These are phyloP conservation scores for Phaeosphaeriaceae sp. DNA, from an alignment of 2,329 filamentous ascomycete genomes.

Conservation along the genomic window DNA sequence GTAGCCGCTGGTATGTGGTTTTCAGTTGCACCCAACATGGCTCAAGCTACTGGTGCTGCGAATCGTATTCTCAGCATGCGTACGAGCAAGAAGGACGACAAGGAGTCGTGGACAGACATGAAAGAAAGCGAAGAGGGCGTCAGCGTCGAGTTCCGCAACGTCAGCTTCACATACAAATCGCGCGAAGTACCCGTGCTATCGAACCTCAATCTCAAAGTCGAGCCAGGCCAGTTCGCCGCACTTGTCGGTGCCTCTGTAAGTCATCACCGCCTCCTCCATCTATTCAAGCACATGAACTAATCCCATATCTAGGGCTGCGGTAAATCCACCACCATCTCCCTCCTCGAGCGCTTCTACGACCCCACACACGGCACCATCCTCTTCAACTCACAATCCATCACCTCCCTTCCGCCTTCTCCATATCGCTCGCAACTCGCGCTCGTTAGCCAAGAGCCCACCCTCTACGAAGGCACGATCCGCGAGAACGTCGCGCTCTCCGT, in stretches of 20 bases:
- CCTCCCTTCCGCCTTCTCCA: constrained; percentile 39
- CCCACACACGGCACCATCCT: constrained; percentile 68
- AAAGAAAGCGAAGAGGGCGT: constrained; percentile 22
- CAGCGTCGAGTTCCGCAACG: constrained; percentile 84
- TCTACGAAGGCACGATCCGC: constrained; percentile 53
- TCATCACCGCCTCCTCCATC: background rate
- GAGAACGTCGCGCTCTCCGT: constrained; percentile 50
- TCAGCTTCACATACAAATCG: constrained; percentile 92
- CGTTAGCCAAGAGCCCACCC: constrained; percentile 55
- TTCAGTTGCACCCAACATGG: constrained; percentile 56
- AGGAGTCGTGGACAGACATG: constrained; percentile 14
- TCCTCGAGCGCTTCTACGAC: constrained; percentile 73
- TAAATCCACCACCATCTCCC: constrained; percentile 73
- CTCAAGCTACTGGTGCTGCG: constrained; percentile 44
- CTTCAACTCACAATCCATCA: constrained; percentile 54
- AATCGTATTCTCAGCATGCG: constrained; percentile 48
- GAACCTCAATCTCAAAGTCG: constrained; percentile 54
- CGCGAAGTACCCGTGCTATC: constrained; percentile 72
- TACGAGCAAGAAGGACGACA: constrained; percentile 13
- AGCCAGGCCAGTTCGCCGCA: constrained; percentile 72
- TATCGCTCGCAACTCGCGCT: constrained; percentile 54
- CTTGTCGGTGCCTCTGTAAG: constrained; percentile 70
- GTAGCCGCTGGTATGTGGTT: constrained; percentile 50
- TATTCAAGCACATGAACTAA: background rate
- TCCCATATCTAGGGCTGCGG: constrained; percentile 60